Conservation (phyloP, 192 early-diverging fungal genomes). For the Martensiomyces pterosporus region DNA sequence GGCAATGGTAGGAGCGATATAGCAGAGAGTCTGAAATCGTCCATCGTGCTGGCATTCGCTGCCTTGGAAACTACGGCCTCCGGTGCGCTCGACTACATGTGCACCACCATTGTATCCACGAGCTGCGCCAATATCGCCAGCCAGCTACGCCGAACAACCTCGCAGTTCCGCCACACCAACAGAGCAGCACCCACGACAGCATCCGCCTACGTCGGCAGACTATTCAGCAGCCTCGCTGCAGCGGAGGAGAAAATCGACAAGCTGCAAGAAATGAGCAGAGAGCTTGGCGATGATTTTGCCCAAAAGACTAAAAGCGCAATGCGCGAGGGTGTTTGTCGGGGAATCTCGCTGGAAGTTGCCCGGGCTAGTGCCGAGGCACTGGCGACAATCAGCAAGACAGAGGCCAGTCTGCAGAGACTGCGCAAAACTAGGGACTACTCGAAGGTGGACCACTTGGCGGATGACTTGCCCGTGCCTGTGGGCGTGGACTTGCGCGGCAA, state of each 20-base stretch:
- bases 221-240: slow-evolving; percentile 13
- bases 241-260: slow-evolving; percentile 9
- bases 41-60: slow-evolving; percentile 9
- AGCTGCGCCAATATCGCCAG: slow-evolving; percentile 25
- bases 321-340: slow-evolving; percentile 10
- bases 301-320: slow-evolving; percentile 2
- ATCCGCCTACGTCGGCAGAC: slow-evolving; percentile 20
- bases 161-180: slow-evolving; percentile 41
- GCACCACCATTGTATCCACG: slow-evolving; percentile 7
- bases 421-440: slow-evolving; percentile 14
- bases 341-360: slow-evolving; percentile 26
- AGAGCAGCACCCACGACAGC: slow-evolving; percentile 22
- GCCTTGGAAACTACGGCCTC: slow-evolving; percentile 4
- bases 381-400: slow-evolving; percentile 43
- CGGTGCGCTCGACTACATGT: slow-evolving; percentile 6
- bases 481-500: slow-evolving; percentile 32
- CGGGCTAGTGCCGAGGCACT: slow-evolving; percentile 19
- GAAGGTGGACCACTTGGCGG: not conserved
- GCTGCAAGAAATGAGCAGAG: not conserved
- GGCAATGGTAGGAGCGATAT: no score
- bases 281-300: not conserved
- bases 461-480: slow-evolving; percentile 17
- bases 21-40: not conserved
- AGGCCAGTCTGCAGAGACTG: slow-evolving; percentile 38
- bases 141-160: slow-evolving; percentile 41